A percentile compares a stretch with the other conserved stretches of the same genome.
Conservation (phyloP, 305 asterid genomes). For the Fraxinus paxiana region DNA sequence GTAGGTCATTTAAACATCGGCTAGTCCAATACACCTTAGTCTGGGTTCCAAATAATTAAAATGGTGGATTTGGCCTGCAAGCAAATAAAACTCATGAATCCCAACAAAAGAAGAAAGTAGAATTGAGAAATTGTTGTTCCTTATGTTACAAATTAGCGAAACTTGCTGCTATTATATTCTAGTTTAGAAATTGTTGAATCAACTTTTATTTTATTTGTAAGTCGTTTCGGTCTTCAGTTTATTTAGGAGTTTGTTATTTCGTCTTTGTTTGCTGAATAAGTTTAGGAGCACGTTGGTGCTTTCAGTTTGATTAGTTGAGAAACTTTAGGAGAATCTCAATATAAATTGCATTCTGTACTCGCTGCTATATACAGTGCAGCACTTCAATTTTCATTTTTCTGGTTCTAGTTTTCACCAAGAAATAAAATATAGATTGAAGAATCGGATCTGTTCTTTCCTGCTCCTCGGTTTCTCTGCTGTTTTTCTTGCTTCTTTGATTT, state of each 20-base stretch:
- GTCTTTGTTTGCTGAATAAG: background rate
- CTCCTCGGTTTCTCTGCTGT: background rate
- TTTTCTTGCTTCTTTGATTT: background rate
- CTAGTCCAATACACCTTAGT: background rate
- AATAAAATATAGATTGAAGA: background rate
- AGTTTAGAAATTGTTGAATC: background rate
- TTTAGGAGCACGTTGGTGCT: background rate
- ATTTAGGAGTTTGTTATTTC: background rate
- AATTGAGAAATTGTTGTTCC: background rate
- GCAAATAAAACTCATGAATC: background rate
- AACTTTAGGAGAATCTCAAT: background rate
- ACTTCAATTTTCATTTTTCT: background rate
- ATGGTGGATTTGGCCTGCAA: background rate
- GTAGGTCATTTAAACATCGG: background rate
- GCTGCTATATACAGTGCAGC: background rate
- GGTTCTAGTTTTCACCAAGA: background rate
- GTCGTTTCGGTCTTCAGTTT: background rate
- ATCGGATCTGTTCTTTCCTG: background rate
- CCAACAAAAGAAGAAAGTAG: background rate
- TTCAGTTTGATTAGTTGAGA: background rate
- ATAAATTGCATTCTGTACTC: conserved; percentile 31
- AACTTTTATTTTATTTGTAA: no score
- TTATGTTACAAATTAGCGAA: background rate
- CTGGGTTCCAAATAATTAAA: background rate
- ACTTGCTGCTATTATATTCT: background rate